phyloP scores from a whole-genome alignment of 2,329 filamentous ascomycete species.

The Lachnellula arida region DNA sequence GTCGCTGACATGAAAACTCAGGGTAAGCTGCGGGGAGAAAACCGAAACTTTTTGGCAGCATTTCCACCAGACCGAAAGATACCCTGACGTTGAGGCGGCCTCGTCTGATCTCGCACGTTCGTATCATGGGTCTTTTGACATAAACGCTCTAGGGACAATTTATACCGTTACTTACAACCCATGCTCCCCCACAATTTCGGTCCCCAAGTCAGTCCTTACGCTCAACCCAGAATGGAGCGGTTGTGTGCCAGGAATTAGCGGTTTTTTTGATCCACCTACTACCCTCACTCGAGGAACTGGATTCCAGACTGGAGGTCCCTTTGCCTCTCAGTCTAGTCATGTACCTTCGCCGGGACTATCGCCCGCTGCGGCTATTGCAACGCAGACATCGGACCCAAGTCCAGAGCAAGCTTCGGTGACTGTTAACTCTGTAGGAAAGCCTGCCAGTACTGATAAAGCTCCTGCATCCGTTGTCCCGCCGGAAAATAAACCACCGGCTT shows the following conservation, averaged over 20 bases:
- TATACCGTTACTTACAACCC: neutral
- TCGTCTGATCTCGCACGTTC: too few species aligned
- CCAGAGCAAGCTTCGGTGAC: neutral
- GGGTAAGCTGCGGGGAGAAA: too few species aligned
- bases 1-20: too few species aligned
- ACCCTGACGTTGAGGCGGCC: too few species aligned
- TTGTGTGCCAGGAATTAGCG: neutral
- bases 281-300: neutral
- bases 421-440: neutral
- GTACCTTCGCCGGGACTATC: neutral
- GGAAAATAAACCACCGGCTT: neutral
- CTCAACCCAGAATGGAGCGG: neutral
- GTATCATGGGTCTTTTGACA: too few species aligned
- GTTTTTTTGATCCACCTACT: neutral
- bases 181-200: neutral
- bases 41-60: too few species aligned
- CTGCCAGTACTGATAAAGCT: neutral
- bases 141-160: neutral
- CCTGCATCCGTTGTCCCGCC: neutral
- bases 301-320: neutral
- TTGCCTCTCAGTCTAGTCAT: neutral
- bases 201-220: neutral
- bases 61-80: too few species aligned
- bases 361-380: neutral
- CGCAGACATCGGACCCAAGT: neutral